These are phyloP conservation scores for Parmelia sp. DNA, from an alignment of 495 filamentous ascomycete genomes.

Conservation along the genomic window DNA sequence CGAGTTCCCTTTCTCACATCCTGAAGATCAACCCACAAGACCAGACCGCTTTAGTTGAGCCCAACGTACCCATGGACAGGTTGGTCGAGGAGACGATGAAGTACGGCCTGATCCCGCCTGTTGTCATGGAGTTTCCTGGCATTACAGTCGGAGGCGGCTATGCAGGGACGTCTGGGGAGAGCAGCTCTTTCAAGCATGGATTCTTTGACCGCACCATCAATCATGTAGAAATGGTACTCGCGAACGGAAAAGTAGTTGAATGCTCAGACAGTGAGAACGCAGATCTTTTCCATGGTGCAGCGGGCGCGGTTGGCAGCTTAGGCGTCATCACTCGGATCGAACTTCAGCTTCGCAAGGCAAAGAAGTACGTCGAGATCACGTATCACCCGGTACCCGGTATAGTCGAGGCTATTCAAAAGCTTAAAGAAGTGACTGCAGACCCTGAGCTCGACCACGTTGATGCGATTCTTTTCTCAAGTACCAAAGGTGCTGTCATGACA, in stretches of 20 bases:
- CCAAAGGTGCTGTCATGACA: slow-evolving; percentile 43
- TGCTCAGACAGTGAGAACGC: slow-evolving; percentile 34
- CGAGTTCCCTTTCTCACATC: slow-evolving; percentile 46
- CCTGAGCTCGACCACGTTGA: slow-evolving; percentile 48
- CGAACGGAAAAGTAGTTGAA: slow-evolving; percentile 44
- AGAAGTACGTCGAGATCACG: slow-evolving; percentile 43
- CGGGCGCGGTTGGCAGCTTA: slow-evolving; percentile 47
- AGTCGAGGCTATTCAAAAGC: slow-evolving; percentile 35
- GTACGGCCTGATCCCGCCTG: slow-evolving; percentile 43
- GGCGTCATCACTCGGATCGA: slow-evolving; percentile 50
- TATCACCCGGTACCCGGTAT: slow-evolving; percentile 40
- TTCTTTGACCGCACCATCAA: slow-evolving; percentile 50
- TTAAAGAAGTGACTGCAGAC: slow-evolving; percentile 31
- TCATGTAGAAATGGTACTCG: slow-evolving; percentile 48
- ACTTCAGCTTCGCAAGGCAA: slow-evolving; percentile 43
- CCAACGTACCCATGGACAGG: slow-evolving; percentile 48
- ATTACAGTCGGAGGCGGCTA: slow-evolving; percentile 54
- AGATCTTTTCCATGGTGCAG: slow-evolving; percentile 50
- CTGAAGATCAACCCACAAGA: slow-evolving; percentile 42
- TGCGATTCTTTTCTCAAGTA: slow-evolving; percentile 43
- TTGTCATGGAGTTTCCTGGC: slow-evolving; percentile 54
- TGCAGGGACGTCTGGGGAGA: slow-evolving; percentile 50
- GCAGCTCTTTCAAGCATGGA: slow-evolving; percentile 50
- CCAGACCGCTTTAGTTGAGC: slow-evolving; percentile 45
- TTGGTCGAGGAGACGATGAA: slow-evolving; percentile 39